A percentile compares a stretch with the other conserved stretches of the same genome.
Conservation (phyloP, 2,329 filamentous ascomycete species). For the Botrytis paeoniae region DNA sequence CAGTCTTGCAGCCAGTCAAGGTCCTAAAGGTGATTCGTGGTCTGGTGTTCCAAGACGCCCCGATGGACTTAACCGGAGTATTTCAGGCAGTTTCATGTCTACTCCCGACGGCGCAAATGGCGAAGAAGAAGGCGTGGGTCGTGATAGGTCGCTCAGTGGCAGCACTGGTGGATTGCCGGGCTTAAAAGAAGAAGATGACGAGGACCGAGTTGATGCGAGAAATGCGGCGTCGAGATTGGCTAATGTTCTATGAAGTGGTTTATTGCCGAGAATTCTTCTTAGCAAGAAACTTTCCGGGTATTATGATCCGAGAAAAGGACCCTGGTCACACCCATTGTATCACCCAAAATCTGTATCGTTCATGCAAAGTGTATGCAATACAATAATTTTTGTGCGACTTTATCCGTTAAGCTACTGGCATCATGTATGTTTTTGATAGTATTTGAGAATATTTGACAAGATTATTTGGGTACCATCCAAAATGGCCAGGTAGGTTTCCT, state of each 20-base stretch:
- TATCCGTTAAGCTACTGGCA: conserved; percentile 16
- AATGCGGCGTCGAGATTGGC: conserved; percentile 86
- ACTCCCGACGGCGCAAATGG: conserved; percentile 61
- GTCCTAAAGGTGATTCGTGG: conserved; percentile 97
- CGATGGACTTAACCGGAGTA: conserved; percentile 73
- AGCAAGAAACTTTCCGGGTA: conserved; percentile 8
- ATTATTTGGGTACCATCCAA: conserved; percentile 6
- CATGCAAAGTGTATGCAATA: conserved; percentile 21
- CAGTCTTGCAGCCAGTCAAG: conserved; percentile 82
- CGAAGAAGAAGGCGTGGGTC: conserved; percentile 44
- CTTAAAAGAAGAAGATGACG: conserved; percentile 77
- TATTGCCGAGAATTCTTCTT: conserved; percentile 2
- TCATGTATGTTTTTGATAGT: conserved; percentile 6
- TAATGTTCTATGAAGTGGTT: conserved; percentile 18
- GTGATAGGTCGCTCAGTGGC: conserved; percentile 36
- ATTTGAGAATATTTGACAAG: conserved; percentile 4
- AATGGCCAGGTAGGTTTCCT: not conserved
- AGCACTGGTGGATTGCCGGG: conserved; percentile 50
- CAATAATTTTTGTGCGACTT: conserved; percentile 20
- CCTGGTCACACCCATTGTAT: conserved; percentile 16
- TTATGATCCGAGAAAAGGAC: conserved; percentile 14
- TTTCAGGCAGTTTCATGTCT: conserved; percentile 70
- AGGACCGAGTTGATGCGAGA: conserved; percentile 89
- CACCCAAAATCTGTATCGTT: conserved; percentile 20
- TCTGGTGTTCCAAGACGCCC: conserved; percentile 79